Conservation (phyloP, 257 asterid genomes). For the Solanum bukasovii region DNA sequence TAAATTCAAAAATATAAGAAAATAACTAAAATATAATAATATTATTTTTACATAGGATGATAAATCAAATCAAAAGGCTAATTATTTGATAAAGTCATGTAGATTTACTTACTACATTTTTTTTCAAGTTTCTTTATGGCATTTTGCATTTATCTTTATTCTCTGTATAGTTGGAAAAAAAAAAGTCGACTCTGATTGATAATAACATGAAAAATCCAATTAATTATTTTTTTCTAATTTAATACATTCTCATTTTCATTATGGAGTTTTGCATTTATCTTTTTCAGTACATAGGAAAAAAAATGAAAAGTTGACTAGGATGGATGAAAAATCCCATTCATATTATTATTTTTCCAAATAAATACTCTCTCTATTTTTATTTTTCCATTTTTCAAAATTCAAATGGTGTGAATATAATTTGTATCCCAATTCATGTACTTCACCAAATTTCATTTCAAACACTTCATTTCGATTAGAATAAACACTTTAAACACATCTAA, state of each 20-base stretch:
- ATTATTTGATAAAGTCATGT: slow-evolving; percentile 6
- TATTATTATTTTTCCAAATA: not conserved
- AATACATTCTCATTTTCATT: not conserved
- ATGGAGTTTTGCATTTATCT: not conserved
- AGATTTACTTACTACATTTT: slow-evolving; percentile 11
- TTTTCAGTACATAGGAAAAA: not conserved
- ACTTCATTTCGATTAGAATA: too few relatives aligned
- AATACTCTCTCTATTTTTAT: not conserved
- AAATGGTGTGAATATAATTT: not conserved
- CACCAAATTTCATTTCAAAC: not conserved
- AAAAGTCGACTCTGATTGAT: not conserved
- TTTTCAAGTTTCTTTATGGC: slow-evolving; percentile 15
- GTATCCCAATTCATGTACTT: not conserved
- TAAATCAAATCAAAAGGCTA: not conserved
- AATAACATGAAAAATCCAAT: not conserved
- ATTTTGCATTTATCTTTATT: not conserved
- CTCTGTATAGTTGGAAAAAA: not conserved
- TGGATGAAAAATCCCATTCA: not conserved
- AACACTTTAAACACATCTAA: not conserved
- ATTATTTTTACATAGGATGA: slow-evolving; percentile 5
- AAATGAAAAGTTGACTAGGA: not conserved
- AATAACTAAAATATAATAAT: not conserved
- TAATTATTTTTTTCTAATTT: not conserved
- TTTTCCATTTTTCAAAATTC: not conserved
- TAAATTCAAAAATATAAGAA: not conserved